These are phyloP conservation scores for Rhizophlyctis rosea DNA, from an alignment of 192 early-diverging fungal genomes.

Conservation along the genomic window DNA sequence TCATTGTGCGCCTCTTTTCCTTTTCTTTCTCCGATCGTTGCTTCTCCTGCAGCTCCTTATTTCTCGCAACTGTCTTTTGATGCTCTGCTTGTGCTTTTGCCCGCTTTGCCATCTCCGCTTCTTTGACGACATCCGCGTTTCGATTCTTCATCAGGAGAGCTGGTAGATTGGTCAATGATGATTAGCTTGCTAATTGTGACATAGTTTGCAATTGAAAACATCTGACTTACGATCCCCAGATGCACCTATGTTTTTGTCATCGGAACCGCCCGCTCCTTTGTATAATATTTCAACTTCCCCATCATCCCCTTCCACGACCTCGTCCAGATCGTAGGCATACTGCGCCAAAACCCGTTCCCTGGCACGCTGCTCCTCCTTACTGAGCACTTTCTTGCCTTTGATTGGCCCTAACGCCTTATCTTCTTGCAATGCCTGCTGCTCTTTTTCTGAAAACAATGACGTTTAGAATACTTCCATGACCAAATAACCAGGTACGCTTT, in stretches of 20 bases:
- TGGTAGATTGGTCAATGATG: not conserved
- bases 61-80: conserved; percentile 20
- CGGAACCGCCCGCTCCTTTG: conserved; percentile 44
- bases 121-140: conserved; percentile 58
- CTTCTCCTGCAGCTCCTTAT: conserved; percentile 38
- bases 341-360: conserved; percentile 34
- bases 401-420: not conserved
- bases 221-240: not conserved
- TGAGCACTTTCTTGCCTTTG: conserved; percentile 16
- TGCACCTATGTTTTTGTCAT: conserved; percentile 4
- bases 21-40: conserved; percentile 44
- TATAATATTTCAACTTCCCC: conserved; percentile 67
- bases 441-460: conserved; percentile 30
- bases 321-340: conserved; percentile 65
- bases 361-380: conserved; percentile 22
- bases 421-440: conserved; percentile 14
- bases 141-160: conserved; percentile 47
- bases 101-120: conserved; percentile 50
- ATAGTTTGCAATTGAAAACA: not conserved
- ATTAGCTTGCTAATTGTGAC: conserved; percentile 1
- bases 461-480: conserved; percentile 9
- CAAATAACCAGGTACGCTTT: conserved; percentile 22
- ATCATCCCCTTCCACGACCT: conserved; percentile 52
- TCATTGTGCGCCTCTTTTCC: conserved; percentile 39
- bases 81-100: conserved; percentile 20